Conservation (phyloP, 495 filamentous ascomycete genomes). For the Penicillium pulvis region DNA sequence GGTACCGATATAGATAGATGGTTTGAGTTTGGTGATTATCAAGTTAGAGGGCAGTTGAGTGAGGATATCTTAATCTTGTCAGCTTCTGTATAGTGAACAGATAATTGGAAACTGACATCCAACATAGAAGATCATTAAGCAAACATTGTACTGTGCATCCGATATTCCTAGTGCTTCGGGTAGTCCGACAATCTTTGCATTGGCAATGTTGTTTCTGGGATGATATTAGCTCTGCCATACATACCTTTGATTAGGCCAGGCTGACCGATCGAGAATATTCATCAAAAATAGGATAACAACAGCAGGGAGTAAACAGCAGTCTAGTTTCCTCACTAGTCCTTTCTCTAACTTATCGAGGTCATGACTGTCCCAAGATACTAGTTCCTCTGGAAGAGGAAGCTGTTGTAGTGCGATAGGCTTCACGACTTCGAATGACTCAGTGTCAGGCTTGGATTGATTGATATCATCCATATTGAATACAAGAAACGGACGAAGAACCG, state of each 20-base stretch:
- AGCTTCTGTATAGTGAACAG: not conserved
- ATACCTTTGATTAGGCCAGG: not conserved
- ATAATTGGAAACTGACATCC: constrained; percentile 10
- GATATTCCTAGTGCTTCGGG: not conserved
- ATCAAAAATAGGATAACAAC: constrained; percentile 16
- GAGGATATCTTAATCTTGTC: constrained; percentile 8
- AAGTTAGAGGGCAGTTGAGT: constrained; percentile 15
- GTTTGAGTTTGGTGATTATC: constrained; percentile 12
- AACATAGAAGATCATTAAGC: constrained; percentile 9
- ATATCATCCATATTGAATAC: constrained; percentile 12
- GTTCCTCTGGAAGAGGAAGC: constrained; percentile 9
- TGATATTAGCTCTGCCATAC: not conserved
- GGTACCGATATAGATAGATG: constrained; percentile 12
- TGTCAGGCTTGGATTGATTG: not conserved
- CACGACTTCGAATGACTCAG: constrained; percentile 7
- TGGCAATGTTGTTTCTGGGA: constrained; percentile 1
- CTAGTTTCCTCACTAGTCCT: constrained; percentile 10
- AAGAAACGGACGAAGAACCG: not conserved
- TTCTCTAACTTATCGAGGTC: constrained; percentile 10
- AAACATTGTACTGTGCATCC: not conserved
- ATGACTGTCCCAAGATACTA: constrained; percentile 4
- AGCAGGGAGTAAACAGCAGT: constrained; percentile 13
- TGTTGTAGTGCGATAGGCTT: constrained; percentile 11
- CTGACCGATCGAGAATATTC: constrained; percentile 17
- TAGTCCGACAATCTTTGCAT: not conserved